Evolutionary conservation across 2,329 filamentous ascomycete species (phyloP).

Genomic region (Aspergillus glaucus): DNA sequence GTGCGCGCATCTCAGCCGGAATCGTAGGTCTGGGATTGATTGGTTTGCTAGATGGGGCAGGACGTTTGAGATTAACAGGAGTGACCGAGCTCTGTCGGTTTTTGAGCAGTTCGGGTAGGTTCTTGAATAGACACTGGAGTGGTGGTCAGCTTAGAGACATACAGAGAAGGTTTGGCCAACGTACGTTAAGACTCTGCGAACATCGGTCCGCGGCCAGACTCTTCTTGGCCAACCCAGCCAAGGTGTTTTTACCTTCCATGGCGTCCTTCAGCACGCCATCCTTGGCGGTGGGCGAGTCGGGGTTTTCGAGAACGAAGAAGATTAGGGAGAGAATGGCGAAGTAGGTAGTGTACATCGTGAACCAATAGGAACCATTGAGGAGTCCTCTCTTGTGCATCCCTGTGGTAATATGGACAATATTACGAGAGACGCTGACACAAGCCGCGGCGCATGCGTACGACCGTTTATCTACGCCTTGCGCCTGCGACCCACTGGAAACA

Average conservation of each 20-base stretch:
- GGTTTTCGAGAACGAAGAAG: slow-evolving; percentile 60
- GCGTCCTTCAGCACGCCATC: slow-evolving; percentile 78
- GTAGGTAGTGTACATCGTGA: slow-evolving; percentile 63
- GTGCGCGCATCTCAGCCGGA: slow-evolving; percentile 15
- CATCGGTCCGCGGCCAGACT: slow-evolving; percentile 88
- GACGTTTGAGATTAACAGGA: slow-evolving; percentile 45
- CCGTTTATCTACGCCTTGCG: slow-evolving; percentile 51
- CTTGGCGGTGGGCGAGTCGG: slow-evolving; percentile 54
- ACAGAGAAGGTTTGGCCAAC: neutral
- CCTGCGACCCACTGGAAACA: slow-evolving; percentile 47
- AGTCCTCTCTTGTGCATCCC: slow-evolving; percentile 59
- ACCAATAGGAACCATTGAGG: slow-evolving; percentile 60
- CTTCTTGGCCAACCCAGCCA: slow-evolving; percentile 70
- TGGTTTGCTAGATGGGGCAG: slow-evolving; percentile 25
- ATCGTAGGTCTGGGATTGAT: slow-evolving; percentile 9
- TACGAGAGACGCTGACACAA: slow-evolving; percentile 59
- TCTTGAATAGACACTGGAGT: slow-evolving; percentile 69
- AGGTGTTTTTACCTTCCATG: slow-evolving; percentile 72
- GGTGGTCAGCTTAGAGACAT: slow-evolving; percentile 5
- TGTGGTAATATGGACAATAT: slow-evolving; percentile 59
- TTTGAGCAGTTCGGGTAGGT: slow-evolving; percentile 68
- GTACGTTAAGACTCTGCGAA: slow-evolving; percentile 59
- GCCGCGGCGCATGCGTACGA: slow-evolving; percentile 61
- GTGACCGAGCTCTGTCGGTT: slow-evolving; percentile 44
- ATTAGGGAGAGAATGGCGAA: slow-evolving; percentile 60